Base-by-base conservation (phyloP, 2,329 filamentous ascomycete genomes). In the Cryphonectria nitschkei region DNA sequence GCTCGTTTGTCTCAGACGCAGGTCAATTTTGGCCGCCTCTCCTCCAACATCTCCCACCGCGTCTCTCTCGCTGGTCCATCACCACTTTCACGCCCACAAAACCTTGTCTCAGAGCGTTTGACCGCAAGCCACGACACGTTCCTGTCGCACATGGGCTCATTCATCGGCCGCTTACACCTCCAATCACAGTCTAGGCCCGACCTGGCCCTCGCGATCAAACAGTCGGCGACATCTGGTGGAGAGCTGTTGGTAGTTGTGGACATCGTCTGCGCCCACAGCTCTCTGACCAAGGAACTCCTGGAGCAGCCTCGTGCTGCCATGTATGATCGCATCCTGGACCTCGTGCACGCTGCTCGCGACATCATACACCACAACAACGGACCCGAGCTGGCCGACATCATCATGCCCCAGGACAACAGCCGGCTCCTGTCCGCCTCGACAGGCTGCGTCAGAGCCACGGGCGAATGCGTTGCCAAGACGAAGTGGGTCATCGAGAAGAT, bases 141-240 rank as follows among this genome's bases (percentile, higher is more conserved):
- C 77, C 84, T 99, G 68, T 96, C 95, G 8, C 92, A 95, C 77
- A 88, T 99, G 67, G 95, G 93, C 66, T 97, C 94, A 5, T 97
- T 98, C 79, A 95, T 98, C 78, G 96, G 96, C 22, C 86, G 89
- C 52, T 87, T 98, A 69, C 94, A 98, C 80, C 85, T 98, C 72
- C 94, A 98, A 79, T 96, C 95, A n/a, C 92, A 96, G 73, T 96
- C 94, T 9, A 92, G 94, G 11, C 89, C 92, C 0, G 94, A 97
- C 79, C 86, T 98, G 65, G 89, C 94, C 43, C 83, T 90, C 14
- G 94, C 93, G 22, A 95, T 97, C 64, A 91, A 93, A 78, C 91
- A 95, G 78, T 93, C 95, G 11, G 93, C 95, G 13, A 86, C 89
- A 9, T 94, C 95, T 2, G 97, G 95, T 74, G 91, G 91, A 63